Evolutionary conservation across 2,329 filamentous ascomycete genomes (phyloP), one percentile per base, ranked within the genome.

Genomic region (Zymoseptoria ardabiliae): DNA sequence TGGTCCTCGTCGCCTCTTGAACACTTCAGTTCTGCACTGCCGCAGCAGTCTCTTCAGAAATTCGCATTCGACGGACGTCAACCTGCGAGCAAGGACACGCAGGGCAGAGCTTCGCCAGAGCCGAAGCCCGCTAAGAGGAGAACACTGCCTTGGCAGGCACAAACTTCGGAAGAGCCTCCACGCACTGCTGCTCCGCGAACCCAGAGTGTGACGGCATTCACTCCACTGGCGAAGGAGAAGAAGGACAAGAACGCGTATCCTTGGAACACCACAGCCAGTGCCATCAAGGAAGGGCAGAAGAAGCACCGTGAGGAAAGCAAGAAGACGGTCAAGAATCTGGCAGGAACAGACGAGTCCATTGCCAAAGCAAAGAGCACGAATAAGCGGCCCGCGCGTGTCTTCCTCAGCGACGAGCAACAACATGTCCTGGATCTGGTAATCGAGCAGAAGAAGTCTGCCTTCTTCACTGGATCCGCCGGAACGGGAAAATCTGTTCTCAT

Each of bases 401-500:
- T 87, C 58, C 79, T 99, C 41, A 97, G 90, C 71, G 83, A 88
- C 11, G 94, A 99, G 72, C 94, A 99, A 74, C 82, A 85, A 61
- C 85, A 89, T 60, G 91, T 99, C 10, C 79, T 95, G 59, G 85
- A 91, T 52, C 79, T 97, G 20, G 93, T 99, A 9, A 82, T 91
- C 7, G 83, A 94, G 21, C 78, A 89, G 63, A 83, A 83, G 60
- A 88, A 91, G 73, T 97, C 93, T 68, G 92, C 97, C 2, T 99
- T 99, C 78, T 99, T 99, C 74, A 99, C 94, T 0, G 94, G 94
- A 67, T 96, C 94, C 60, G 94, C 94, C 59, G 79, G 85, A 80
- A 97, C 94, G 4, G 94, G 94, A 74, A 99, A 99, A 79, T 99
- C 94, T 1, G 93, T 99, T 3, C 77, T 99, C 59, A 91, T 99